These are phyloP conservation scores for Pyricularia grisea DNA, from an alignment of 2,329 filamentous ascomycete species.

Conservation along the genomic window DNA sequence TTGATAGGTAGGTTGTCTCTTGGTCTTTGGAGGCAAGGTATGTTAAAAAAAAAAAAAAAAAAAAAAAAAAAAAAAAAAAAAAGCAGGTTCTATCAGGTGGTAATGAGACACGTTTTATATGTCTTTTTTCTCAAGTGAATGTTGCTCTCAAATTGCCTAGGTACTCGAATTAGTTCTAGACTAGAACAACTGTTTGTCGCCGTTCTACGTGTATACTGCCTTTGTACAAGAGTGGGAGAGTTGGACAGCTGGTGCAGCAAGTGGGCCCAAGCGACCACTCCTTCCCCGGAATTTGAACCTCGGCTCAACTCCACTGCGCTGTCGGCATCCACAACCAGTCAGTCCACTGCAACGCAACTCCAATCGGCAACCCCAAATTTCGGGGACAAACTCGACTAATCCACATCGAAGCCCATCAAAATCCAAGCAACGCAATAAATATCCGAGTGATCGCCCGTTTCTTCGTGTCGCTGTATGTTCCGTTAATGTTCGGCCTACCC, in stretches of 20 bases:
- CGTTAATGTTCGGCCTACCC: neutral
- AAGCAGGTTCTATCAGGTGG: neutral
- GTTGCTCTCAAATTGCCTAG: neutral
- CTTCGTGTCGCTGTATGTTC: neutral
- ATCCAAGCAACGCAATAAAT: neutral
- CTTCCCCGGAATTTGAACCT: neutral
- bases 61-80: no score
- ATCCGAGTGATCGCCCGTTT: neutral
- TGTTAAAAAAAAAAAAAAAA: no score
- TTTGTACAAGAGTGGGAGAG: neutral
- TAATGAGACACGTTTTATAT: neutral
- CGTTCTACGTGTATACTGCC: neutral
- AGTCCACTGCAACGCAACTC: neutral
- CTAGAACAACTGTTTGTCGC: neutral
- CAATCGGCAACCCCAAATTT: neutral
- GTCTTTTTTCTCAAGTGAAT: neutral
- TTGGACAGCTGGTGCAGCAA: neutral
- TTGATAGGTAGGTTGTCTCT: neutral
- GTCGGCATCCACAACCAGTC: neutral
- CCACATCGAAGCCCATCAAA: neutral
- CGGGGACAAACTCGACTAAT: neutral
- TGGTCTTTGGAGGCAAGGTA: neutral
- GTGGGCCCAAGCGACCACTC: neutral
- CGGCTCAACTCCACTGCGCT: neutral
- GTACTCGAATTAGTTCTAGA: no score